phyloP scores from a whole-genome alignment of 2,329 filamentous ascomycete genomes.

The Beauveria varroae region DNA sequence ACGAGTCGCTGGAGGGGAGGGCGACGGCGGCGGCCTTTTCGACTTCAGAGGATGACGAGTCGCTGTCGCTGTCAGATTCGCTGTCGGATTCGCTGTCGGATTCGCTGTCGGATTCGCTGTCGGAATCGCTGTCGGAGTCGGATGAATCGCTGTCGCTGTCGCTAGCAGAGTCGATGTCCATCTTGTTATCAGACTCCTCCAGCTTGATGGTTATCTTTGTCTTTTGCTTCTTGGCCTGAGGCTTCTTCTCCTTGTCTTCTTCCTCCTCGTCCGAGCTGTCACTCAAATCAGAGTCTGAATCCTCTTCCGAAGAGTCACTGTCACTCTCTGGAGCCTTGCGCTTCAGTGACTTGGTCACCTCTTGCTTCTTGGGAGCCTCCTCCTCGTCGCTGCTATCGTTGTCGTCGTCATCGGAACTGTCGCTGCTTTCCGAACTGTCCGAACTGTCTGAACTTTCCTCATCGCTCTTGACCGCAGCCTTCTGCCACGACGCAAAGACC shows the following conservation, averaged over 20 bases:
- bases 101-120: constrained; percentile 18
- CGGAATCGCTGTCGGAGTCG: constrained; percentile 14
- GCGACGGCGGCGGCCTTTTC: constrained; percentile 25
- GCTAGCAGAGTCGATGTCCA: constrained; percentile 24
- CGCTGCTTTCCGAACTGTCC: constrained; percentile 16
- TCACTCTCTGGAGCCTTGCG: constrained; percentile 30
- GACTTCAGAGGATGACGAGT: constrained; percentile 4
- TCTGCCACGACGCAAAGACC: constrained; percentile 45
- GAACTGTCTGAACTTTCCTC: constrained; percentile 12
- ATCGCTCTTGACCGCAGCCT: constrained; percentile 22
- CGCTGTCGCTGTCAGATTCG: constrained; percentile 27
- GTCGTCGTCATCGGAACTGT: constrained; percentile 19
- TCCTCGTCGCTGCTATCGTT: constrained; percentile 16
- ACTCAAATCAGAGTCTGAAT: constrained; percentile 13
- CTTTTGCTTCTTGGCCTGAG: constrained; percentile 6
- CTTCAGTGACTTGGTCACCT: constrained; percentile 24
- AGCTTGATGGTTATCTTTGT: background rate
- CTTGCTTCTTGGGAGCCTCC: constrained; percentile 17
- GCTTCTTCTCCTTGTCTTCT: constrained; percentile 32
- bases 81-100: constrained; percentile 9
- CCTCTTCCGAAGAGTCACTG: background rate
- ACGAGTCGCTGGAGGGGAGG: constrained; percentile 30
- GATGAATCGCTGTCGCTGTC: constrained; percentile 14
- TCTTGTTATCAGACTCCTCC: constrained; percentile 8
- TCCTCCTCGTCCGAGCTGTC: constrained; percentile 28